Evolutionary conservation across 2,329 filamentous ascomycete genomes (phyloP).

Genomic region (Sporothrix sp.): DNA sequence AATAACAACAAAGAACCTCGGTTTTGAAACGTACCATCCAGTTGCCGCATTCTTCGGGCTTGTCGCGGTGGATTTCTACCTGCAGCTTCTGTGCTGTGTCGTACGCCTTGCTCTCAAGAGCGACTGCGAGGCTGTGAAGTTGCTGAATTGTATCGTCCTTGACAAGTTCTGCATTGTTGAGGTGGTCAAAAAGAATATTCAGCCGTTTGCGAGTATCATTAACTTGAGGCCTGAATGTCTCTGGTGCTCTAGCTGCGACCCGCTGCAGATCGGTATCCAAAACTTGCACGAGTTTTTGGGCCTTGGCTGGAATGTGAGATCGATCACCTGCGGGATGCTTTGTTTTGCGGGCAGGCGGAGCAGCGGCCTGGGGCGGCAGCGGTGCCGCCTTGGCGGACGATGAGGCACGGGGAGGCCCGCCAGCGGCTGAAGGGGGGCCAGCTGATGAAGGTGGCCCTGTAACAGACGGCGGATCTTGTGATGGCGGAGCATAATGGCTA

Average conservation of each 20-base stretch:
- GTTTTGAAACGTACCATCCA: slow-evolving; percentile 65
- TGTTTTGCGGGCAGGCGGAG: slow-evolving; percentile 44
- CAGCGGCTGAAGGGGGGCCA: slow-evolving; percentile 16
- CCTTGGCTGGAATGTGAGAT: slow-evolving; percentile 71
- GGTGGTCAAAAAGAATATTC: slow-evolving; percentile 87
- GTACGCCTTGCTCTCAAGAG: slow-evolving; percentile 61
- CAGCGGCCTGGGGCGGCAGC: slow-evolving; percentile 35
- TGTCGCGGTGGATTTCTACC: slow-evolving; percentile 65
- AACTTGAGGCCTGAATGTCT: slow-evolving; percentile 80
- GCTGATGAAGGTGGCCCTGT: slow-evolving; percentile 34
- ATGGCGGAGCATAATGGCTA: slow-evolving; percentile 50
- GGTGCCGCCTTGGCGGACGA: slow-evolving; percentile 13
- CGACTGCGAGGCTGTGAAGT: slow-evolving; percentile 53
- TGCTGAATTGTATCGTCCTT: slow-evolving; percentile 66
- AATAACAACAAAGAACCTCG: not conserved
- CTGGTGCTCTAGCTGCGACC: slow-evolving; percentile 74
- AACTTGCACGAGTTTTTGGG: slow-evolving; percentile 71
- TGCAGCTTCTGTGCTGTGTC: slow-evolving; percentile 58
- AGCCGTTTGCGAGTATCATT: slow-evolving; percentile 90
- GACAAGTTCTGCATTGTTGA: slow-evolving; percentile 90
- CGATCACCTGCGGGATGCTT: slow-evolving; percentile 79
- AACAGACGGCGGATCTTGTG: slow-evolving; percentile 33
- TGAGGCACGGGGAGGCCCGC: slow-evolving; percentile 29
- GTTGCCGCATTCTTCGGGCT: slow-evolving; percentile 70
- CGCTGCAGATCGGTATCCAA: slow-evolving; percentile 78